Evolutionary conservation across 176 grass and related monocot genomes (phyloP).

Genomic region (Rhynchospora pubera): DNA sequence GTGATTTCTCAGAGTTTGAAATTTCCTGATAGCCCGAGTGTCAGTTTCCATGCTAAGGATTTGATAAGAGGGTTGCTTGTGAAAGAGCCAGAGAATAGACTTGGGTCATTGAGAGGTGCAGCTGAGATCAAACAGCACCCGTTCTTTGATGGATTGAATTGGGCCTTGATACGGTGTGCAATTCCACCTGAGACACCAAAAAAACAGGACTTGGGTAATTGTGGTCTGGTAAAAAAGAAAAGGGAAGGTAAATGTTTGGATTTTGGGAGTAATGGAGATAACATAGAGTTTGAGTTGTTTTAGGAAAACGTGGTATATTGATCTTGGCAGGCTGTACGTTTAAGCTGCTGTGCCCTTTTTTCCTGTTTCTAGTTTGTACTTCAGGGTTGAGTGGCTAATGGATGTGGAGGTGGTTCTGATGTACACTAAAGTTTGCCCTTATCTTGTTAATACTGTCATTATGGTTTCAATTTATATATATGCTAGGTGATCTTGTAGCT

Average conservation of each 20-base stretch:
- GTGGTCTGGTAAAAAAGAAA: conserved; percentile 40
- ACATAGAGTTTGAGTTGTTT: conserved; percentile 86
- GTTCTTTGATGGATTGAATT: conserved; percentile 90
- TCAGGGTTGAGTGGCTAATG: conserved; percentile 19
- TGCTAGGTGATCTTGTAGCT: not conserved
- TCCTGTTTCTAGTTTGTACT: conserved; percentile 35
- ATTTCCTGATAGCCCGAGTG: conserved; percentile 58
- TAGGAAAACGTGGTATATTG: conserved; percentile 34
- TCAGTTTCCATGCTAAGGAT: conserved; percentile 68
- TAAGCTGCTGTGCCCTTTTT: conserved; percentile 25
- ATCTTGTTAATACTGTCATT: conserved; percentile 67
- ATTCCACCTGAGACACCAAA: conserved; percentile 60
- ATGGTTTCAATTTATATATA: conserved; percentile 33
- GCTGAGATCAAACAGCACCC: conserved; percentile 91
- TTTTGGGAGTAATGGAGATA: conserved; percentile 66
- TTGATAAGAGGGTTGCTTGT: conserved; percentile 77
- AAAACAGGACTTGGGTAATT: conserved; percentile 28
- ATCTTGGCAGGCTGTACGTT: conserved; percentile 28
- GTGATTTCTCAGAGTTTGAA: conserved; percentile 70
- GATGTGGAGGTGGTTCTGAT: conserved; percentile 34
- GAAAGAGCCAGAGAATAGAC: conserved; percentile 79
- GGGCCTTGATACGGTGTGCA: conserved; percentile 86
- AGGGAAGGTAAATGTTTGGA: conserved; percentile 81
- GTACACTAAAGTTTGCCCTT: conserved; percentile 41
- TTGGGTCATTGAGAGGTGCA: conserved; percentile 59